Evolutionary conservation across 106 monocot species (phyloP).

Genomic region (Acorus gramineus): DNA sequence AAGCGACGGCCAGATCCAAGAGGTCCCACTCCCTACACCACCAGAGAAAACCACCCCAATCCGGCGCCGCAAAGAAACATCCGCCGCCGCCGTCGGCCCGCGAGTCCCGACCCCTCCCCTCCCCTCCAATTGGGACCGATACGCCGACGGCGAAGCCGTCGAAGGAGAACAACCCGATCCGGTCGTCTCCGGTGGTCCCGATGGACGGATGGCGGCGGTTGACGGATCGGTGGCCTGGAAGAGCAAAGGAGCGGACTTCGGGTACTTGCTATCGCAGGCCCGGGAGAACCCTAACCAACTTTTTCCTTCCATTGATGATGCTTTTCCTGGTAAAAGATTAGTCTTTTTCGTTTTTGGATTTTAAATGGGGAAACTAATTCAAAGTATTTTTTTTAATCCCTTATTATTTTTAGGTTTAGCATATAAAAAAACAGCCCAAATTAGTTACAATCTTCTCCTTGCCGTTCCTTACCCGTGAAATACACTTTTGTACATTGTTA

Average conservation of each 20-base stretch:
- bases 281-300: slow-evolving; percentile 14
- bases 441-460: too few relatives aligned
- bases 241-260: slow-evolving; percentile 83
- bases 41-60: slow-evolving; percentile 26
- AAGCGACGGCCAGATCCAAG: slow-evolving; percentile 74
- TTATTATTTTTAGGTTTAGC: too few relatives aligned
- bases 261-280: slow-evolving; percentile 59
- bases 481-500: too few relatives aligned
- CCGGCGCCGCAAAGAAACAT: background rate
- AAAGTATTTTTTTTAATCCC: too few relatives aligned
- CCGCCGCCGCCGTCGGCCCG: slow-evolving; percentile 13
- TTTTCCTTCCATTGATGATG: slow-evolving; percentile 14
- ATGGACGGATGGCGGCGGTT: background rate
- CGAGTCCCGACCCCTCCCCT: slow-evolving; percentile 14
- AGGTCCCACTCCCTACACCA: slow-evolving; percentile 49
- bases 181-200: background rate
- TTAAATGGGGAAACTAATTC: too few relatives aligned
- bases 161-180: too few relatives aligned
- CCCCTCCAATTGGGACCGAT: slow-evolving; percentile 83
- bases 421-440: too few relatives aligned
- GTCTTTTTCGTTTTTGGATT: too few relatives aligned
- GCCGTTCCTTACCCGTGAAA: too few relatives aligned
- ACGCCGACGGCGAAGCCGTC: slow-evolving; percentile 1
- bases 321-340: slow-evolving; percentile 6
- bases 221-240: slow-evolving; percentile 19